Base-by-base conservation (phyloP, 495 filamentous ascomycete genomes). In the Trichodelitschia bisporula region DNA sequence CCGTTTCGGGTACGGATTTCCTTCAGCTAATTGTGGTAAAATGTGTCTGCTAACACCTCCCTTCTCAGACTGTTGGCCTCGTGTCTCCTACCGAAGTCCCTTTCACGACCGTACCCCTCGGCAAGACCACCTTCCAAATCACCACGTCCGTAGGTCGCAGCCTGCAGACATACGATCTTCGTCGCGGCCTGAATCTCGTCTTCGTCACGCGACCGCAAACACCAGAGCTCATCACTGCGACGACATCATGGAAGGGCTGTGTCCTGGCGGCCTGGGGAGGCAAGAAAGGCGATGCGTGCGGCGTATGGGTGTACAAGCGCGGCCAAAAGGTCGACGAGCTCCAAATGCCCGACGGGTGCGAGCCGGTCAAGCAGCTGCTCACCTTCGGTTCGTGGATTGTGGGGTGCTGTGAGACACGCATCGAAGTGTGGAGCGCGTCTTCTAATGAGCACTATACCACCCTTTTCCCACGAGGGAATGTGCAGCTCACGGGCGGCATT, bases 81-180 rank as follows among this genome's bases (percentile, higher is more conserved):
- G 78, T 95, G 10, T 92, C 89, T 10, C 77, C 86, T 2, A 92
- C 83, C 9, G 38, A 61, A 19, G 77, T 90, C 2, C 84, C 86
- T 4, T 93, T 95, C 43, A 77, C 83, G 4, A 69, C 71, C 14
- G 63, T 84, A 15, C 77, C 86, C 2, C 56, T 92, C 11, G 86
- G 86, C 33, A 90, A 89, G 48, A 77, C 79, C 4, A 90, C 82
- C 12, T 93, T 86, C 48, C 86, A 99, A 44, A 77, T 99, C 49
- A 93, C 86, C 10, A 95, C 89, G 23, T 92, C 77, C 0, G 77
- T 84, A 29, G 83, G 82, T 38, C 66, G 69, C 37, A 74, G 69
- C 26, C 64, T 99, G 9, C 86, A 95, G 46, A 95, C 86, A 1
- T 95, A 95, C 51, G 86, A 95, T 46, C 54, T 95, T 30, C 76